Conservation (phyloP, 306 rosid genomes). For the Medicago arabica region DNA sequence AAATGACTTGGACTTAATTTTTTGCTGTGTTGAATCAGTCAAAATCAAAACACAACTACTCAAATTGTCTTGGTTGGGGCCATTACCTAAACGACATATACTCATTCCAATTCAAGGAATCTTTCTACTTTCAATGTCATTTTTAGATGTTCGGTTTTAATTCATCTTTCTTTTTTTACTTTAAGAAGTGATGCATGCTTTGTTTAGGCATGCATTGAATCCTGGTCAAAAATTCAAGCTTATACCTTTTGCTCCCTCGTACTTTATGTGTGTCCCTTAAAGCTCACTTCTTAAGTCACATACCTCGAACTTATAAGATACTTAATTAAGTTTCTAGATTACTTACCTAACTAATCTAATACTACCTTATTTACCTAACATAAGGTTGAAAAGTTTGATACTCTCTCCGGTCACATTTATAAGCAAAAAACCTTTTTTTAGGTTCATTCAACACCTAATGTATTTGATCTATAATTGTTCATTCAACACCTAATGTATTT, state of each 20-base stretch:
- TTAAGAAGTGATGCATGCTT: constrained; percentile 32
- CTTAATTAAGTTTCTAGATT: background rate
- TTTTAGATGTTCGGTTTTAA: constrained; percentile 39
- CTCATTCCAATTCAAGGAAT: constrained; percentile 43
- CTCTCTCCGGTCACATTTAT: too few relatives aligned
- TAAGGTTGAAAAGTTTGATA: constrained; percentile 32
- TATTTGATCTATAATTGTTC: too few relatives aligned
- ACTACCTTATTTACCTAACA: constrained; percentile 1
- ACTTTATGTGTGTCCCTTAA: constrained; percentile 44
- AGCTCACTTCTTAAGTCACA: constrained; percentile 21
- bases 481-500: too few relatives aligned
- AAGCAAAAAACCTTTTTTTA: too few relatives aligned
- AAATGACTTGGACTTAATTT: constrained; percentile 41
- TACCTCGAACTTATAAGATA: constrained; percentile 25
- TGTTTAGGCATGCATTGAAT: constrained; percentile 39
- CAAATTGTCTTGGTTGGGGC: constrained; percentile 45
- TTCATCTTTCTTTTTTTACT: constrained; percentile 23
- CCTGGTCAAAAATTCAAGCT: constrained; percentile 48
- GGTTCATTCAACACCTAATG: too few relatives aligned
- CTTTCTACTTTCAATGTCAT: constrained; percentile 45
- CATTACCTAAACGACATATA: constrained; percentile 49
- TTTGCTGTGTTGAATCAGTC: constrained; percentile 46
- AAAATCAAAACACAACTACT: constrained; percentile 50
- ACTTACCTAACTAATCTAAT: background rate
- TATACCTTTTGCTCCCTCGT: constrained; percentile 39